Percentiles rank a stretch among this genome's conserved stretches.
phyloP scores from a whole-genome alignment of 306 rosid genomes.

The Amphicarpaea edgeworthii region DNA sequence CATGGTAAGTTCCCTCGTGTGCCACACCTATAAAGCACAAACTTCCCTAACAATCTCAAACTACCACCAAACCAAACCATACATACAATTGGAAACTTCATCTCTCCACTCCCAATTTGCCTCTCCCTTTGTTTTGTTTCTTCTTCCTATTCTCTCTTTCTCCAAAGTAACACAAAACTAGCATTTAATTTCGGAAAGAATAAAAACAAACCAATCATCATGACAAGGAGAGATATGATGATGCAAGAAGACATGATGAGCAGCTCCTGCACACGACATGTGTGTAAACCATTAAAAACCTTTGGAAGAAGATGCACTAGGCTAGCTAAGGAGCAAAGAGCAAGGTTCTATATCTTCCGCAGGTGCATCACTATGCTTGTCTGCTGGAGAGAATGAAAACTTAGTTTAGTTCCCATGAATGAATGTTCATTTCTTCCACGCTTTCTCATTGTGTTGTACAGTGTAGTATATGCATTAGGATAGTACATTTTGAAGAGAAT shows the following conservation, averaged over 20 bases:
- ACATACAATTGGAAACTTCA: neutral
- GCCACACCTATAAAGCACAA: constrained; percentile 22
- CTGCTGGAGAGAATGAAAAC: constrained; percentile 64
- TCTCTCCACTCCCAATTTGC: neutral
- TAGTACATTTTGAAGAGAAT: neutral
- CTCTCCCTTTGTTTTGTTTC: neutral
- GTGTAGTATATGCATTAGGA: neutral
- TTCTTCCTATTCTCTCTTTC: neutral
- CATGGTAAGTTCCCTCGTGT: constrained; percentile 13
- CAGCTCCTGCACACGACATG: constrained; percentile 49
- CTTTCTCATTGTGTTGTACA: neutral
- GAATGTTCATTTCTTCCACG: neutral
- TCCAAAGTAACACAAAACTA: neutral
- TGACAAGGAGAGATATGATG: constrained; percentile 31
- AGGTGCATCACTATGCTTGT: constrained; percentile 80
- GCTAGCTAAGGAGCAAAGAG: constrained; percentile 77
- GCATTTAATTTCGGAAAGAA: neutral
- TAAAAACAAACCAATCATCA: neutral
- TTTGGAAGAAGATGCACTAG: constrained; percentile 65
- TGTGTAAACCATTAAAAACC: constrained; percentile 52
- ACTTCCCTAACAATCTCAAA: constrained; percentile 22
- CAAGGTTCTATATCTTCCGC: constrained; percentile 77
- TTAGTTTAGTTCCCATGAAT: neutral
- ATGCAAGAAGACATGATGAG: constrained; percentile 43
- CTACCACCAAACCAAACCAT: constrained; percentile 37